Conservation (phyloP, 179 eudicot genomes). For the Gypsophila paniculata region DNA sequence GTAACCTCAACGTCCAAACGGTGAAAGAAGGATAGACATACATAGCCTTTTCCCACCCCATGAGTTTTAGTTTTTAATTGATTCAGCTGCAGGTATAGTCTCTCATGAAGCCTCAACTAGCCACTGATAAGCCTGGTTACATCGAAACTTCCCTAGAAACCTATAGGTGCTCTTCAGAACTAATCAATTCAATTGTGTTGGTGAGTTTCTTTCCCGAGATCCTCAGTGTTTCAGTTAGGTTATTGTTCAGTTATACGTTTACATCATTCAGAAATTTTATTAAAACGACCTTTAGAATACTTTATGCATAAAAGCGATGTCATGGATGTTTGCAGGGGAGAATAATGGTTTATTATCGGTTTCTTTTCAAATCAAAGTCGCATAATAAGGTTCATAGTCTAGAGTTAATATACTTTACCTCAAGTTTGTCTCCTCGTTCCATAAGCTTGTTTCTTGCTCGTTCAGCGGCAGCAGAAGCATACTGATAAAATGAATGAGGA, state of each 20-base stretch:
- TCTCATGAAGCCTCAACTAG: constrained; percentile 2
- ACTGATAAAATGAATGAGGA: constrained; percentile 35
- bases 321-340: neutral
- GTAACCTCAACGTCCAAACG: too few relatives aligned
- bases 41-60: constrained; percentile 4
- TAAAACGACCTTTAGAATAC: neutral
- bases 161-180: neutral
- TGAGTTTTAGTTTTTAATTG: neutral
- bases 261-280: neutral
- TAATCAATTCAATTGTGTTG: neutral
- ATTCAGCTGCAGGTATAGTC: neutral
- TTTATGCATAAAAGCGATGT: neutral
- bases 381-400: neutral
- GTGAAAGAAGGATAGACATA: neutral
- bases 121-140: neutral
- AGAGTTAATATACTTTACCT: constrained; percentile 39
- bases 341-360: neutral
- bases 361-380: constrained; percentile 7
- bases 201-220: neutral
- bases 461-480: constrained; percentile 71
- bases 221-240: neutral
- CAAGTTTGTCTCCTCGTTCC: constrained; percentile 78
- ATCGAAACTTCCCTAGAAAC: neutral
- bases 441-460: constrained; percentile 75
- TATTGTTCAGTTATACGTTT: constrained; percentile 5